Percentiles rank a stretch among this genome's conserved stretches.
These are phyloP conservation scores for Coemansia furcata DNA, from an alignment of 192 early-diverging fungal genomes.

Conservation along the genomic window DNA sequence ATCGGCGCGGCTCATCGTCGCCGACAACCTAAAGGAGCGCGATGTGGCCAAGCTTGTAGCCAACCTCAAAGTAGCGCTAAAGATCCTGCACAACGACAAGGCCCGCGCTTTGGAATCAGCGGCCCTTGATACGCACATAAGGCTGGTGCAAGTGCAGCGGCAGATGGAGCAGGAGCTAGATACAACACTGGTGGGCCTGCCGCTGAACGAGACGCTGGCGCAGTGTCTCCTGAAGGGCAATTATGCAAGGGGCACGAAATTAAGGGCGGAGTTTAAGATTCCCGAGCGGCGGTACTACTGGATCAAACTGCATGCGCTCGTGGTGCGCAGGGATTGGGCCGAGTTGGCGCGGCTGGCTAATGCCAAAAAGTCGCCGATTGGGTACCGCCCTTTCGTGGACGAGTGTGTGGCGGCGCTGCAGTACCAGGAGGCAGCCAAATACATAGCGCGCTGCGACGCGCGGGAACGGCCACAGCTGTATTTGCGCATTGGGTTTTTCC, in stretches of 20 bases:
- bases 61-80: conserved; percentile 69
- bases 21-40: conserved; percentile 25
- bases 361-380: conserved; percentile 77
- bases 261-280: conserved; percentile 82
- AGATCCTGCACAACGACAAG: conserved; percentile 74
- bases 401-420: conserved; percentile 76
- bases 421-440: conserved; percentile 72
- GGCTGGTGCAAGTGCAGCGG: conserved; percentile 69
- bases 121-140: conserved; percentile 56
- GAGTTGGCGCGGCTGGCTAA: conserved; percentile 78
- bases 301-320: conserved; percentile 83
- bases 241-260: conserved; percentile 67
- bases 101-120: conserved; percentile 70
- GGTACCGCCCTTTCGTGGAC: conserved; percentile 76
- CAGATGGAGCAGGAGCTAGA: conserved; percentile 70
- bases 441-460: conserved; percentile 71
- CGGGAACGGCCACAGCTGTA: conserved; percentile 60
- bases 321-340: conserved; percentile 80
- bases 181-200: conserved; percentile 66
- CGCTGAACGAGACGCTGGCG: conserved; percentile 82
- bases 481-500: conserved; percentile 69
- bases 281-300: conserved; percentile 87
- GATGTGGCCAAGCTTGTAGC: conserved; percentile 61
- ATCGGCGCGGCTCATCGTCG: conserved; percentile 61
- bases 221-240: conserved; percentile 74